A percentile compares a stretch with the other conserved stretches of the same genome.
These are phyloP conservation scores for Leccinum boreale DNA, from an alignment of 768 basidiomycete genomes.

Conservation along the genomic window DNA sequence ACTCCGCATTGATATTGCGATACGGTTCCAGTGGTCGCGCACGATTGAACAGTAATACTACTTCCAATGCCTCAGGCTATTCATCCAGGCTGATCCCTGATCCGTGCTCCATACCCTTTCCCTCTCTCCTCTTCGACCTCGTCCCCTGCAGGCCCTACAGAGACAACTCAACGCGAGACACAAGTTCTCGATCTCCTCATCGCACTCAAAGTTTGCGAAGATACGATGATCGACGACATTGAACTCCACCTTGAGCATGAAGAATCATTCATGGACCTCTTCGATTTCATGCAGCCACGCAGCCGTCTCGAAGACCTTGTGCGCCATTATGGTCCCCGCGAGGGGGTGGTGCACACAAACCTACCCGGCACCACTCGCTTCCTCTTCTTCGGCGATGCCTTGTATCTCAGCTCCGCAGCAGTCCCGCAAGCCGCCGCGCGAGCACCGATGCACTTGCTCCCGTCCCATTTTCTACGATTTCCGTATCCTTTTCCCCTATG, in stretches of 20 bases:
- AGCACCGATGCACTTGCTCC: conserved; percentile 5
- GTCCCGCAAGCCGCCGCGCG: conserved; percentile 1
- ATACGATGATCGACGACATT: conserved; percentile 71
- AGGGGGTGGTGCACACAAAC: conserved; percentile 31
- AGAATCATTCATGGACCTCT: conserved; percentile 76
- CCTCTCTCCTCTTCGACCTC: conserved; percentile 41
- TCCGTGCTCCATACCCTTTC: conserved; percentile 75
- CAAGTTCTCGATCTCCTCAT: conserved; percentile 75
- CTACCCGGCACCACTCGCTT: background rate
- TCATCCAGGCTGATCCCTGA: conserved; percentile 11
- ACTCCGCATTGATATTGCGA: too few species aligned
- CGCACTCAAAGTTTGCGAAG: conserved; percentile 74
- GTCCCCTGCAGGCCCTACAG: conserved; percentile 28
- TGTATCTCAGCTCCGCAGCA: background rate
- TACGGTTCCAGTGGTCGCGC: too few species aligned
- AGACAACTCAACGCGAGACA: conserved; percentile 68
- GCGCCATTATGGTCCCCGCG: conserved; percentile 37
- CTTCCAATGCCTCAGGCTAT: too few species aligned
- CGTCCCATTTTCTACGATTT: conserved; percentile 36
- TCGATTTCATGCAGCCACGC: conserved; percentile 72
- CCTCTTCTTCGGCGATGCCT: conserved; percentile 2
- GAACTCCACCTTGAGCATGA: conserved; percentile 73
- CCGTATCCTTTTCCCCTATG: conserved; percentile 39
- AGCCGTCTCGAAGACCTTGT: conserved; percentile 74
- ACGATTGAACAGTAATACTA: too few species aligned